Evolutionary conservation across 2,329 filamentous ascomycete genomes (phyloP).

Genomic region (Aspergillus alliaceus): DNA sequence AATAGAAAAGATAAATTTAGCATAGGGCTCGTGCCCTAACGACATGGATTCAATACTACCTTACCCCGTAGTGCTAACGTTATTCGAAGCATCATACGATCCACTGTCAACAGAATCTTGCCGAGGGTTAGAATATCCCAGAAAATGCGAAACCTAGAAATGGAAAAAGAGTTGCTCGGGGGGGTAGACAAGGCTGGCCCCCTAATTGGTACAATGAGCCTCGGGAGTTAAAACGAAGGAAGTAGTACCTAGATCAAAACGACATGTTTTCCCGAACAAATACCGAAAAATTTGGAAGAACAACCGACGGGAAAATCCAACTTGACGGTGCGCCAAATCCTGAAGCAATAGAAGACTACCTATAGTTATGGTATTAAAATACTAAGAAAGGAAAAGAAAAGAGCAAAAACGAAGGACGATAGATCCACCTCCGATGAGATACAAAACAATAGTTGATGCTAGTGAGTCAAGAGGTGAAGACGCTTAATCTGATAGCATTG

Average conservation of each 20-base stretch:
- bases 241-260: conserved; percentile 4
- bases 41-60: neutral
- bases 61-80: neutral
- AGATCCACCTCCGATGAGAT: too few relatives aligned
- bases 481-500: neutral
- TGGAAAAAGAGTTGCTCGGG: neutral
- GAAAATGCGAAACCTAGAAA: neutral
- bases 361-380: too few relatives aligned
- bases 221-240: neutral
- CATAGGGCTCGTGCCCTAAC: neutral
- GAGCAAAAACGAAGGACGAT: too few relatives aligned
- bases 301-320: neutral
- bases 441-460: neutral
- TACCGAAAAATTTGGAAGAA: conserved; percentile 6
- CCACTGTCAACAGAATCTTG: neutral
- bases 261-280: conserved; percentile 16
- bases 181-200: neutral
- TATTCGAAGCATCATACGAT: neutral
- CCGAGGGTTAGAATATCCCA: neutral
- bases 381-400: too few relatives aligned
- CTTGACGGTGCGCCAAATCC: neutral
- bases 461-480: neutral
- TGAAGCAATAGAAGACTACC: neutral
- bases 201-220: conserved; percentile 9
- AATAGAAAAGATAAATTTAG: neutral